These are phyloP conservation scores for Agrocybe pediades DNA, from an alignment of 768 basidiomycete genomes.

Conservation along the genomic window DNA sequence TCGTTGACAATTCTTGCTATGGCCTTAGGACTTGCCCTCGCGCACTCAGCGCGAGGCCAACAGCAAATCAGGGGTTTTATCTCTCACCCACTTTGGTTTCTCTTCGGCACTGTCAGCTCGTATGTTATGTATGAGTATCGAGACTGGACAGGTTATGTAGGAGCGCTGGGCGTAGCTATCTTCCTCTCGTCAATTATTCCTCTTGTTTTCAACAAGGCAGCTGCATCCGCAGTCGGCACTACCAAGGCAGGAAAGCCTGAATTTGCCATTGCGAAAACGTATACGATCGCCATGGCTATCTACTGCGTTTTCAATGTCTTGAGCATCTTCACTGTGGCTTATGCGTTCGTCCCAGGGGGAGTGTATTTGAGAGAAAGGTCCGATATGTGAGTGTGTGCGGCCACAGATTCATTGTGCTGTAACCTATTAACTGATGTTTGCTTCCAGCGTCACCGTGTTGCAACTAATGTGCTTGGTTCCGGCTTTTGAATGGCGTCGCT, in stretches of 20 bases:
- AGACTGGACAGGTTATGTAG: slow-evolving; percentile 71
- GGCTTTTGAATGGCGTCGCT: slow-evolving; percentile 26
- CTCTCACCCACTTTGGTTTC: slow-evolving; percentile 50
- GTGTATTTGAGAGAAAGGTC: slow-evolving; percentile 75
- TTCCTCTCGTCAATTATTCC: slow-evolving; percentile 72
- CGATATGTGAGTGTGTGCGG: slow-evolving; percentile 52
- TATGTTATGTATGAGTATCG: slow-evolving; percentile 59
- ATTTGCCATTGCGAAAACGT: slow-evolving; percentile 45
- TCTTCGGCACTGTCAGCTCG: slow-evolving; percentile 51
- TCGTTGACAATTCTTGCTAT: slow-evolving; percentile 67
- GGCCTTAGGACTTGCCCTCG: slow-evolving; percentile 53
- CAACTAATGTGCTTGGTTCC: slow-evolving; percentile 54
- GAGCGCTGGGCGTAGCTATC: slow-evolving; percentile 61
- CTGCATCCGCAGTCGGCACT: slow-evolving; percentile 24
- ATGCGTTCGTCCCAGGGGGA: slow-evolving; percentile 88
- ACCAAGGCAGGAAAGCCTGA: slow-evolving; percentile 16
- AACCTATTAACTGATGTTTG: not conserved
- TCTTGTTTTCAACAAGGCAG: slow-evolving; percentile 47
- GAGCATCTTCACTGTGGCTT: slow-evolving; percentile 83
- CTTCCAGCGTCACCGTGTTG: slow-evolving; percentile 49
- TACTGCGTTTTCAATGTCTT: slow-evolving; percentile 66
- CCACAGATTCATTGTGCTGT: not conserved
- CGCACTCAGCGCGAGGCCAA: slow-evolving; percentile 10
- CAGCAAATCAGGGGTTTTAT: slow-evolving; percentile 29
- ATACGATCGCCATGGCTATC: slow-evolving; percentile 57